Conservation (phyloP, 2,329 filamentous ascomycete genomes). For the Phaeosphaeriaceae sp. region DNA sequence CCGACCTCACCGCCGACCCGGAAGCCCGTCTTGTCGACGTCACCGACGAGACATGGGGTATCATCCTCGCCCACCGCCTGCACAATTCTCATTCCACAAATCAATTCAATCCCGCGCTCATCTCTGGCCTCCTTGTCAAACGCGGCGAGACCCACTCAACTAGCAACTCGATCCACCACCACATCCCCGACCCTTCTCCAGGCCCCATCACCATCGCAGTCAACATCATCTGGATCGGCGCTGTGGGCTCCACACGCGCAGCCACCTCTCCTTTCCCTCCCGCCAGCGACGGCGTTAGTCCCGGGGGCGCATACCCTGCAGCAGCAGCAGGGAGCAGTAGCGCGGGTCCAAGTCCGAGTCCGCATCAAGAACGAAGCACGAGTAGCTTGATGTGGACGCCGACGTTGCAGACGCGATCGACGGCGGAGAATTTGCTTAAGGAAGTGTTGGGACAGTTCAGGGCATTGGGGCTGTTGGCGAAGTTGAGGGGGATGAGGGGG, state of each 20-base stretch:
- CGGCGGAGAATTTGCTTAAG: slow-evolving; percentile 67
- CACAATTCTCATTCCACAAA: slow-evolving; percentile 46
- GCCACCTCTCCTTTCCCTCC: slow-evolving; percentile 40
- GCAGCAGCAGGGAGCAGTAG: slow-evolving; percentile 1
- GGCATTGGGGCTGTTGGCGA: slow-evolving; percentile 71
- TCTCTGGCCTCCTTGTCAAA: slow-evolving; percentile 54
- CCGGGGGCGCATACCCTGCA: slow-evolving; percentile 9
- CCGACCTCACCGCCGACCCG: slow-evolving; percentile 57
- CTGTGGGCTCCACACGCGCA: slow-evolving; percentile 46
- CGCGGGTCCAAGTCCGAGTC: slow-evolving; percentile 15
- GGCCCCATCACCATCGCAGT: slow-evolving; percentile 49
- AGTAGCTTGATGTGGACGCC: slow-evolving; percentile 45
- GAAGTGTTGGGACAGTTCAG: slow-evolving; percentile 76
- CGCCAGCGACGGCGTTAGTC: slow-evolving; percentile 30
- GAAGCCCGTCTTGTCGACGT: slow-evolving; percentile 75
- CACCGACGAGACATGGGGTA: slow-evolving; percentile 78
- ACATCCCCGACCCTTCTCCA: slow-evolving; percentile 28
- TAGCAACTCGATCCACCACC: slow-evolving; percentile 15
- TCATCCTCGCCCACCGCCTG: slow-evolving; percentile 69
- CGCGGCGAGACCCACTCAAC: slow-evolving; percentile 37
- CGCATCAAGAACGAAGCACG: slow-evolving; percentile 17
- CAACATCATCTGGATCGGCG: slow-evolving; percentile 56
- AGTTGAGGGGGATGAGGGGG: slow-evolving; percentile 67
- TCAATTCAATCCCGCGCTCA: slow-evolving; percentile 47
- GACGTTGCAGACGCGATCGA: slow-evolving; percentile 37